Evolutionary conservation across 2,329 filamentous ascomycete genomes (phyloP), one percentile per base, ranked within the genome.

Genomic region (Stachybotrys chartarum): DNA sequence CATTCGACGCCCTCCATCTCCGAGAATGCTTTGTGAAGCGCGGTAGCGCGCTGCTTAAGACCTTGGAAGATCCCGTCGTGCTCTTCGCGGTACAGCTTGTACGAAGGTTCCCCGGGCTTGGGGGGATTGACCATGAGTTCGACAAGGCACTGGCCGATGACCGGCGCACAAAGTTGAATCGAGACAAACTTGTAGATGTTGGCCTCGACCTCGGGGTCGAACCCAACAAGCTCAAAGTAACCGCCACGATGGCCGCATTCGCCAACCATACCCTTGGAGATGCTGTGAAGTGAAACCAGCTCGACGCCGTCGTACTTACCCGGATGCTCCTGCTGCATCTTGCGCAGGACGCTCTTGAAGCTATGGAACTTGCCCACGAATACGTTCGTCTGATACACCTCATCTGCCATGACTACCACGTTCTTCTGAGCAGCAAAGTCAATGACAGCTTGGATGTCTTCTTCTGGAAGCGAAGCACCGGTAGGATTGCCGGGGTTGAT

Each of bases 401-500:
- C 94, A 68, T 99, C 94, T 53, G 94, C 94, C 66, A 99, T 83
- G 61, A 97, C 79, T 55, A 97, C 91, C 30, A 99, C 81, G 64
- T 87, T 84, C 78, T 97, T 85, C 71, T 92, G 80, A 31, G 85
- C 86, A 45, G 94, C 93, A 60, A 97, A 88, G 60, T 94, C 84
- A 62, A 97, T 81, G n/a, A 97, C 90, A 53, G 82, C 80, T 66
- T 87, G 85, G 71, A 99, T 86, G 67, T 97, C 91, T 18, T 84
- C 80, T 61, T 88, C 82, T 42, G 86, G 78, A 17, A 99, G 82
- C 54, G 87, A 94, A 52, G 91, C 91, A 62, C 94, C 94, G 3
- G 94, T 99, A 4, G 94, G 94, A 77, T 99, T 99, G 57, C 94
- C 94, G 0, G 94, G 94, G 81, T 99, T 99, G 79, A 99, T 99